Evolutionary conservation across 805 yeast species (phyloP), one percentile per base, ranked within the genome.

Genomic region (Wickerhamia fluorescens): DNA sequence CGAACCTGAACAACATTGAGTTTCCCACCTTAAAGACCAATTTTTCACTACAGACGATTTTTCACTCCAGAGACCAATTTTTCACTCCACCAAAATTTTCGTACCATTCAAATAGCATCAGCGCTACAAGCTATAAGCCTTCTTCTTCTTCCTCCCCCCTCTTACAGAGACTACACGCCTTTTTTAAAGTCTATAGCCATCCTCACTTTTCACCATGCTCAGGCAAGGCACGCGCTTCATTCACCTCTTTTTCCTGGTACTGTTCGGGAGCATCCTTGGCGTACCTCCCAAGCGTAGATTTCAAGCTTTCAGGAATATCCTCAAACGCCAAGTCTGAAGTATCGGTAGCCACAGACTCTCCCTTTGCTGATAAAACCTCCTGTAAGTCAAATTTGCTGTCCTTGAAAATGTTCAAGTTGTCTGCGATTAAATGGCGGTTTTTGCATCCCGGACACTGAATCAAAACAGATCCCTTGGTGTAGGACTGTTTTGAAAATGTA

Each of bases 391-490:
- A 70, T 38, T 70, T 66, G 15, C 73, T 64, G 52, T 88, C 96
- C n/a, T 77, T 73, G 47, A 88, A 87, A 18, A 88, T 83, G 61
- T 76, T 51, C 30, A 57, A 44, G 38, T 52, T 51, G 50, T 89
- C 97, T 0, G 96, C 95, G 23, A 89, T 88, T 47, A 89, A 59
- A 50, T 89, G 97, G 40, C 96, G 73, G 47, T 73, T 78, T 40
- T 79, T 69, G 53, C 97, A 89, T 10, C 87, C 83, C 0, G 97
- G 97, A 51, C 97, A 89, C 46, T 85, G 86, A 14, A 89, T 80
- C 28, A 86, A 58, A 3, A 89, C 95, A 0, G 95, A 78, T 2
- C 97, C 97, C 7, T 66, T 61, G 9, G 79, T 73, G 51, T 89
- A 89, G 0, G 96, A 88, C 56, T 89, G 97, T 42, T 88, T 88